Percentiles rank a stretch among this genome's conserved stretches.
phyloP scores from a whole-genome alignment of 164 flowering plant genomes.

The Hamamelis virginiana region DNA sequence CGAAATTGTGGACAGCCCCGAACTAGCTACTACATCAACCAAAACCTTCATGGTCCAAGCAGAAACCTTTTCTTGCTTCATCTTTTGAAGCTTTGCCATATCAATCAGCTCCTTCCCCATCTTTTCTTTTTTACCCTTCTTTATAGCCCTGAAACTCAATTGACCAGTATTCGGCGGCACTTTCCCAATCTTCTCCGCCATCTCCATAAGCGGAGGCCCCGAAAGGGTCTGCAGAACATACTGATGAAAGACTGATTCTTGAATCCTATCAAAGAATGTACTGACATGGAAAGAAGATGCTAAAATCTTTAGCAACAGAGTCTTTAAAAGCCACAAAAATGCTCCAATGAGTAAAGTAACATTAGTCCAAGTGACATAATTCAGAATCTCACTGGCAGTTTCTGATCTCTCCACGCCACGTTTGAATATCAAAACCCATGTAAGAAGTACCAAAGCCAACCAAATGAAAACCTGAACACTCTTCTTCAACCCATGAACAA shows the following conservation, averaged over 20 bases:
- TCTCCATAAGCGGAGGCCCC: constrained; percentile 48
- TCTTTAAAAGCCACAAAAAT: constrained; percentile 61
- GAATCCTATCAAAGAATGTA: constrained; percentile 68
- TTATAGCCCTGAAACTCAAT: constrained; percentile 33
- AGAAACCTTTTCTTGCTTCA: constrained; percentile 56
- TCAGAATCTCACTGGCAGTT: constrained; percentile 26
- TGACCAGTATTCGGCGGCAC: constrained; percentile 30
- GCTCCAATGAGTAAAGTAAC: constrained; percentile 49
- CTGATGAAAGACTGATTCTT: constrained; percentile 64
- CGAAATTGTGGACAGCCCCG: constrained; percentile 51
- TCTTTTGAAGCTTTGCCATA: constrained; percentile 45
- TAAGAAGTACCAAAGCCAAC: constrained; percentile 44
- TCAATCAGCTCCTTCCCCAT: constrained; percentile 43
- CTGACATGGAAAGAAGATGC: constrained; percentile 63
- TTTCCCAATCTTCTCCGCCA: constrained; percentile 35
- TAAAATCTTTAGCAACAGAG: constrained; percentile 47
- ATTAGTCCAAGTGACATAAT: constrained; percentile 46
- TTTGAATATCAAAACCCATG: constrained; percentile 54
- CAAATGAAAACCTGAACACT: constrained; percentile 56
- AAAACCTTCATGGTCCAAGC: constrained; percentile 61
- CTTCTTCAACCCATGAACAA: constrained; percentile 63
- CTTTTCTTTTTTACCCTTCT: constrained; percentile 18
- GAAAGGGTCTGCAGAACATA: constrained; percentile 61
- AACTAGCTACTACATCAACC: constrained; percentile 46
- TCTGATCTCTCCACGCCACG: constrained; percentile 32